phyloP scores from a whole-genome alignment of 1,139 yeast species.

The Geotrichum klebahnii region DNA sequence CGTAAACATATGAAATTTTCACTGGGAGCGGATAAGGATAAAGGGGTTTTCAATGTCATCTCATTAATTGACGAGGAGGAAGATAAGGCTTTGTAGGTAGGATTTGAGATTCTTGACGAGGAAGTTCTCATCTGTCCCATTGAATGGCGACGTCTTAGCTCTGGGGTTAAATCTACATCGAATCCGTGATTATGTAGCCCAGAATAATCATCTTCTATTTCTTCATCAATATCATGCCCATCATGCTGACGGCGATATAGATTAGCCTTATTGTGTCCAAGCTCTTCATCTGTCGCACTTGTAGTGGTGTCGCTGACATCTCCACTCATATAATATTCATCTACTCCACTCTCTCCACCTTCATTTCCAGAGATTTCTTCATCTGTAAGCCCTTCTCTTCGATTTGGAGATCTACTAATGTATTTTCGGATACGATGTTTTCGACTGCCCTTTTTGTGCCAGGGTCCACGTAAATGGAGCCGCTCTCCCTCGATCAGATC shows the following conservation, averaged over 20 bases:
- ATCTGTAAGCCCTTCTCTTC: neutral
- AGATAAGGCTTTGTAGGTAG: neutral
- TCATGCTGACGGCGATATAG: neutral
- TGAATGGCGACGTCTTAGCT: conserved; percentile 13
- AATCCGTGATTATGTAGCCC: neutral
- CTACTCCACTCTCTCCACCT: conserved; percentile 12
- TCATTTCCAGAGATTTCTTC: conserved; percentile 8
- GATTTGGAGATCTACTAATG: conserved; percentile 10
- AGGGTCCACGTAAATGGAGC: neutral
- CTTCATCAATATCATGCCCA: conserved; percentile 2
- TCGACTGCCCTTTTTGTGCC: neutral
- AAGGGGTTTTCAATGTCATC: neutral
- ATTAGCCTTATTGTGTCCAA: neutral
- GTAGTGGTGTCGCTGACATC: conserved; percentile 13
- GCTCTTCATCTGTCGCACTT: conserved; percentile 8
- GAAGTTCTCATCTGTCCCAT: neutral
- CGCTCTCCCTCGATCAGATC: conserved; percentile 6
- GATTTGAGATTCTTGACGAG: too few relatives aligned
- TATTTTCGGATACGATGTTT: conserved; percentile 13
- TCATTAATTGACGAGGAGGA: neutral
- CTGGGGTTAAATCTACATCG: conserved; percentile 16
- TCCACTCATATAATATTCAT: conserved; percentile 5
- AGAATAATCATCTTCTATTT: too few relatives aligned
- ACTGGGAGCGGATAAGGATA: conserved; percentile 1
- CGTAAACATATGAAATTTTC: neutral